Evolutionary conservation across 2,329 filamentous ascomycete genomes (phyloP).

Genomic region (Trichothecium sympodiale): DNA sequence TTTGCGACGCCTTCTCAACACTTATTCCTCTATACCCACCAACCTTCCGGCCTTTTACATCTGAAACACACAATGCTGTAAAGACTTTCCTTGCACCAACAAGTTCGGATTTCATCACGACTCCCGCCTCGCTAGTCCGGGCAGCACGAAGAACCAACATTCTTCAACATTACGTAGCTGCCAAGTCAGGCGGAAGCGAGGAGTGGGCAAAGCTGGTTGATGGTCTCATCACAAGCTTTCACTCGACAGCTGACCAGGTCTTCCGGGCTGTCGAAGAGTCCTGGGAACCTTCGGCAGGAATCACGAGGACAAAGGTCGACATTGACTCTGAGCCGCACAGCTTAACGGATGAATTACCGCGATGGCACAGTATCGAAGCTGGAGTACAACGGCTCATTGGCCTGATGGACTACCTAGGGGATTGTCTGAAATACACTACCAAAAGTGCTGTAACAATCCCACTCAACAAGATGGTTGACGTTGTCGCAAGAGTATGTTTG

Average conservation of each 20-base stretch:
- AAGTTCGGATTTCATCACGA: slow-evolving; percentile 33
- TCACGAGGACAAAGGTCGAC: slow-evolving; percentile 29
- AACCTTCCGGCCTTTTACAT: slow-evolving; percentile 65
- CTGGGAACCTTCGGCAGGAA: slow-evolving; percentile 58
- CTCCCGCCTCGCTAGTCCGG: slow-evolving; percentile 40
- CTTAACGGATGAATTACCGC: slow-evolving; percentile 40
- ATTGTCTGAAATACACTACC: slow-evolving; percentile 53
- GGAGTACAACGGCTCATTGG: slow-evolving; percentile 60
- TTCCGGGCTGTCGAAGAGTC: slow-evolving; percentile 73
- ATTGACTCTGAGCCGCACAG: slow-evolving; percentile 32
- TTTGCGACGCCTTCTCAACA: slow-evolving; percentile 60
- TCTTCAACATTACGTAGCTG: slow-evolving; percentile 66
- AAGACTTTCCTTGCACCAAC: slow-evolving; percentile 54
- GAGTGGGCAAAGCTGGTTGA: slow-evolving; percentile 67
- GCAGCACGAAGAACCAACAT: slow-evolving; percentile 56
- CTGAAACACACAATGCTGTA: slow-evolving; percentile 54
- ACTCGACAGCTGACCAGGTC: slow-evolving; percentile 62
- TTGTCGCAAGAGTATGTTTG: slow-evolving; percentile 59
- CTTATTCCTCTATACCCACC: slow-evolving; percentile 74
- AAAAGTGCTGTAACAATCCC: slow-evolving; percentile 55
- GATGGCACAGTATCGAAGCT: slow-evolving; percentile 64
- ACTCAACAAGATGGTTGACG: slow-evolving; percentile 55
- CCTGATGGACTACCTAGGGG: slow-evolving; percentile 53
- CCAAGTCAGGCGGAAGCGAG: slow-evolving; percentile 64
- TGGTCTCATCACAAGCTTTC: slow-evolving; percentile 50